Conservation (phyloP, 352 stramenopile species). For the Albugo candida region DNA sequence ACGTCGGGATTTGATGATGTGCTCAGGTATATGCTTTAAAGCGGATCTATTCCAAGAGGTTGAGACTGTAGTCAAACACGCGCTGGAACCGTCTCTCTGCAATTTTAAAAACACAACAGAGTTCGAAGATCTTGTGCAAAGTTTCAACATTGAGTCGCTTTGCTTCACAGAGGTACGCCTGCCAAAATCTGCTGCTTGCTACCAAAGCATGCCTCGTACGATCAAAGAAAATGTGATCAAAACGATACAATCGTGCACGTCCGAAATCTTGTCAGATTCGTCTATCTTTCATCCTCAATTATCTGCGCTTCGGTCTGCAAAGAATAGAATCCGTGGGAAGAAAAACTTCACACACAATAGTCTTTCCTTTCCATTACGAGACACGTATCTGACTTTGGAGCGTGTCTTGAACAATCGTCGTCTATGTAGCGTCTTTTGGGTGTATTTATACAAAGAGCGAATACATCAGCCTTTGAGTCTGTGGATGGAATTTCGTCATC, state of each 20-base stretch:
- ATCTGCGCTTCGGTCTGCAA: background rate
- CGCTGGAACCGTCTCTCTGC: slow-evolving; percentile 46
- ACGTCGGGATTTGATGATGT: slow-evolving; percentile 57
- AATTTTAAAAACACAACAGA: slow-evolving; percentile 33
- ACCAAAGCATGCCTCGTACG: background rate
- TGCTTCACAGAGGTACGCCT: background rate
- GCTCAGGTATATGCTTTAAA: slow-evolving; percentile 44
- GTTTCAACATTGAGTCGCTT: slow-evolving; percentile 3
- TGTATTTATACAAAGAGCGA: slow-evolving; percentile 73
- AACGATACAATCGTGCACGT: too few relatives aligned
- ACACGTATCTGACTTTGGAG: slow-evolving; percentile 43
- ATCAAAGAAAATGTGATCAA: slow-evolving; percentile 8
- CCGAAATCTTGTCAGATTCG: too few relatives aligned
- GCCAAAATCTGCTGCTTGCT: too few relatives aligned
- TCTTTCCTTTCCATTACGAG: too few relatives aligned
- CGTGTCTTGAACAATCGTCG: slow-evolving; percentile 52
- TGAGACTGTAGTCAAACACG: slow-evolving; percentile 44
- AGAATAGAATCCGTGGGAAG: background rate
- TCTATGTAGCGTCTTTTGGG: slow-evolving; percentile 73
- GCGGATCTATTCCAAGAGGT: slow-evolving; percentile 61
- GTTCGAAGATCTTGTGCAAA: slow-evolving; percentile 25
- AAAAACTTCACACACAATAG: too few relatives aligned
- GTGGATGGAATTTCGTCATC: slow-evolving; percentile 68
- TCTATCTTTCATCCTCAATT: background rate
- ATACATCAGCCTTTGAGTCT: slow-evolving; percentile 61